Evolutionary conservation across 495 filamentous ascomycete genomes (phyloP).

Genomic region (Penicillium diatomitis): DNA sequence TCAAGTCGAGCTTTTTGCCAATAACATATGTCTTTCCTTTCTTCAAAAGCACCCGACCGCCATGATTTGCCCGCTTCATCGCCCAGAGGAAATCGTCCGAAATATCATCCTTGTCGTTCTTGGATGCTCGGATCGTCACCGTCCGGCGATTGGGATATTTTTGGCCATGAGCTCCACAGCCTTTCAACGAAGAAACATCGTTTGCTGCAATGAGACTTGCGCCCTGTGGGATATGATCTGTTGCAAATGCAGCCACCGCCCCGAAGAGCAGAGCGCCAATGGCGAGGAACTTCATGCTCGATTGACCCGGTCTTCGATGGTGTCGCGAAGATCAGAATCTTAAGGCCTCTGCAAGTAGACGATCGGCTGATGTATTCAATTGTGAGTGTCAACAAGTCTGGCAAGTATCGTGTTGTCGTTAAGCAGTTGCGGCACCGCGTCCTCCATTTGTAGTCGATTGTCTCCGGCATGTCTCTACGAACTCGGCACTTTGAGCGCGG

Average conservation of each 20-base stretch:
- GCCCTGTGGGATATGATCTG: conserved; percentile 15
- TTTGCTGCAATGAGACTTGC: conserved; percentile 19
- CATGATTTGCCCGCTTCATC: conserved; percentile 44
- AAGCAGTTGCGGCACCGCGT: no score
- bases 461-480: no score
- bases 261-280: conserved; percentile 18
- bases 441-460: no score
- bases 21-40: conserved; percentile 45
- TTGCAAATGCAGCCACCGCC: conserved; percentile 8
- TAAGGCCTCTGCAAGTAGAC: no score
- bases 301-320: no score
- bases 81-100: conserved; percentile 43
- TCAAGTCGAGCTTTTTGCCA: conserved; percentile 47
- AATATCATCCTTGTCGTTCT: conserved; percentile 44
- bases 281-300: conserved; percentile 19
- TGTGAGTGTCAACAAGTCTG: no score
- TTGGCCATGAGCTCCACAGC: conserved; percentile 20
- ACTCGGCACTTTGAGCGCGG: conserved; percentile 1
- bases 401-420: no score
- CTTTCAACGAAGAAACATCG: conserved; percentile 13
- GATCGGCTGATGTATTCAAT: no score
- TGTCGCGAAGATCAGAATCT: no score
- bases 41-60: conserved; percentile 41
- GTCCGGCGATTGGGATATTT: conserved; percentile 33
- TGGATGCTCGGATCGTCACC: conserved; percentile 41